Base-by-base conservation (phyloP, 2,329 filamentous ascomycete genomes). In the Atkinsonella texensis region DNA sequence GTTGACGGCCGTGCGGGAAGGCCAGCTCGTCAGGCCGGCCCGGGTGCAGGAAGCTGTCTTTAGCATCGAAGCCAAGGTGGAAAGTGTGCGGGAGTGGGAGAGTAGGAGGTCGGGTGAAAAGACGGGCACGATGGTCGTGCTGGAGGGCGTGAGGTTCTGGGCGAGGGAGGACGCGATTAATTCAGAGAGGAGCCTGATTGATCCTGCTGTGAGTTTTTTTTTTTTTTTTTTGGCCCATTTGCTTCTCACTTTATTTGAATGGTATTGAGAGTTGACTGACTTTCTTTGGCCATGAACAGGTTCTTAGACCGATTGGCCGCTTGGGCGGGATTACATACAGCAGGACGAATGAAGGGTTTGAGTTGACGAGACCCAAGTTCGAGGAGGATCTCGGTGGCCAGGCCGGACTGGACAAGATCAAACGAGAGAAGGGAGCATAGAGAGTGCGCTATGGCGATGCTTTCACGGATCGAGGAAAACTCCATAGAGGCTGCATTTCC, bases 71-170 rank as follows among this genome's bases (percentile, higher is more conserved):
- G 87, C 80, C 35, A 89, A 83, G 67, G 67, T 96, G 45, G 78
- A 91, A 55, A 81, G 82, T 73, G 74, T 67, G 69, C 83, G 70
- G 60, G 89, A 95, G 68, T 95, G 88, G 69, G 84, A 91, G 66
- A 87, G 83, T 65, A 75, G 76, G 49, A 81, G 70, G 2, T 84
- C 85, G 0, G 89, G 87, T 2, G 84, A 83, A 70, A 89, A 83
- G 72, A 84, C 84, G 1, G 81, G 84, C 1, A 83, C 85, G 4
- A 62, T 95, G 56, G 85, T 79, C 1, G 77, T 95, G 35, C 74
- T 96, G 12, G 89, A 96, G 70, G 91, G 89, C 0, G 83, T 86
- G 35, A 76, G 84, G 31, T 95, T 96, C 63, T 96, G 90, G 89
- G 89, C 83, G 2, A 72, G 90, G 50, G 88, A 94, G 64, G 91